A percentile compares a stretch with the other conserved stretches of the same genome.
Evolutionary conservation across 1,139 yeast species (phyloP).

Genomic region (Suhomyces guaymorum): DNA sequence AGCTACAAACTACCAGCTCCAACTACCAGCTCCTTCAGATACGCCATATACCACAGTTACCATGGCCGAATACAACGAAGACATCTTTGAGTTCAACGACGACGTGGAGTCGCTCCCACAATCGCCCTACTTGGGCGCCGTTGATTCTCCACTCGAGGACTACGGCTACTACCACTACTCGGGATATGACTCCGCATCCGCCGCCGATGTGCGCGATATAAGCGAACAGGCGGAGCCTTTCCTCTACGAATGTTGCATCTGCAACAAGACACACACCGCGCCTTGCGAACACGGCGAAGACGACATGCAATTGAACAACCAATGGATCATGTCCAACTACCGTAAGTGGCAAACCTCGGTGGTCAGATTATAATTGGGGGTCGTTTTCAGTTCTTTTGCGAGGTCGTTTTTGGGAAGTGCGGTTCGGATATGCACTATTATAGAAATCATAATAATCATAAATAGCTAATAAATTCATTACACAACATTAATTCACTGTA

Average conservation of each 20-base stretch:
- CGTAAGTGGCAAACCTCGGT: conserved; percentile 22
- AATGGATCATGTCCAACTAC: conserved; percentile 23
- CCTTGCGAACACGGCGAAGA: conserved; percentile 20
- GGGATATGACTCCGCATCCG: conserved; percentile 9
- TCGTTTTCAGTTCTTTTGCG: conserved; percentile 1
- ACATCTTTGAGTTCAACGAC: conserved; percentile 21
- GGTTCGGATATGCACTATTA: no score
- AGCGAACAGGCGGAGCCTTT: conserved; percentile 14
- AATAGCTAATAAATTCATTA: no score
- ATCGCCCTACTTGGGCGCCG: conserved; percentile 17
- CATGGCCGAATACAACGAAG: conserved; percentile 15
- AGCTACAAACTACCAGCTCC: no score
- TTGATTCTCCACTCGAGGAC: conserved; percentile 11
- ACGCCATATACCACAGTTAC: background rate
- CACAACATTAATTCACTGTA: no score
- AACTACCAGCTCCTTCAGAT: no score
- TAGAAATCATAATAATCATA: no score
- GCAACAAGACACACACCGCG: conserved; percentile 19
- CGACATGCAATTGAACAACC: conserved; percentile 19
- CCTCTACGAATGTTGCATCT: conserved; percentile 24
- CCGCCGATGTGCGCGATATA: conserved; percentile 8
- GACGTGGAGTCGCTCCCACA: conserved; percentile 15
- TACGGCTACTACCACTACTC: conserved; percentile 13
- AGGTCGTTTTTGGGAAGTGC: background rate
- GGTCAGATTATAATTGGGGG: conserved; percentile 6